Evolutionary conservation across 306 rosid species (phyloP), one percentile per base, ranked within the genome.

Genomic region (Lathyrus oleraceus): DNA sequence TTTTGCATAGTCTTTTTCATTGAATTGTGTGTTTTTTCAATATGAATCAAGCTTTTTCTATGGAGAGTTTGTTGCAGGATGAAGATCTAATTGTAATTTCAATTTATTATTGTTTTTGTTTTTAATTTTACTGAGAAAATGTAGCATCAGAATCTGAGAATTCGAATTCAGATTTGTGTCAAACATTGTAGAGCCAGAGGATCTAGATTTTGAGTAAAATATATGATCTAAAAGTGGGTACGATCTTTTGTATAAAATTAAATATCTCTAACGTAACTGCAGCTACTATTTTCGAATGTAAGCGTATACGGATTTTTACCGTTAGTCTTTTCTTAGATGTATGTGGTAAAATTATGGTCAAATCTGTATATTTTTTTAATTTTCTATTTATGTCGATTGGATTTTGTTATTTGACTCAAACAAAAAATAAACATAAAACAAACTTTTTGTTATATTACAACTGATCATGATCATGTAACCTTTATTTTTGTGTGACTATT

Each of bases 1-100:
- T 58, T 30, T 1, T 25, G 23, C 4, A n/a, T 20, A 56, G 66
- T 42, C 74, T 45, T 25, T 78, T 36, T 62, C 64, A 45, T 72
- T 68, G 63, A 74, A 71, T 81, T 51, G 74, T 40, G 54, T 80
- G 57, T 58, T 13, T 75, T 82, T 73, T 75, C 13, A 7, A 32
- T 62, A n/a, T 36, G 39, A 72, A 20, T 40, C 48, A 6, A 56
- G 61, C 38, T 5, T 27, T 82, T 17, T 61, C 62, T 78, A 69
- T 51, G 48, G 51, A 49, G 49, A 71, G 69, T 65, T 25, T 67
- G 45, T 14, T 56, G 45, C 47, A 10, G 38, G 25, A 65, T 36
- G 75, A 69, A 72, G 87, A 72, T 78, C 80, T 59, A 54, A 12
- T 23, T 23, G 1, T 54, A 30, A 28, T 66, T 53, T 64, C 49